These are phyloP conservation scores for Diaporthe helianthi DNA, from an alignment of 2,329 filamentous ascomycete genomes.

Conservation along the genomic window DNA sequence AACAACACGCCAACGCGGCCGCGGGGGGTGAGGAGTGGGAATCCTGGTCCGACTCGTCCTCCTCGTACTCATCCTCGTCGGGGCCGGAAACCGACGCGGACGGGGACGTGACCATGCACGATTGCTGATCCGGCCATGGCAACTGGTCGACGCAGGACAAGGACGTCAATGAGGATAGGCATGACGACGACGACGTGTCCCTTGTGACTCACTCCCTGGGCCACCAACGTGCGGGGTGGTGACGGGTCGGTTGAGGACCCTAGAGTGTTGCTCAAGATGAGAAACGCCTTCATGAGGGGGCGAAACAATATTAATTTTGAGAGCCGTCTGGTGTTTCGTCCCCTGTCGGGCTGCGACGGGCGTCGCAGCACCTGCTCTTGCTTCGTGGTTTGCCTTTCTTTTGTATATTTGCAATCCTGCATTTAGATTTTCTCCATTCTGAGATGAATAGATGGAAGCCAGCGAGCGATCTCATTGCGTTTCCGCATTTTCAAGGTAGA, in stretches of 20 bases:
- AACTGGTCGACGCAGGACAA: too few relatives aligned
- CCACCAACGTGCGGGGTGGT: neutral
- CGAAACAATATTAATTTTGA: neutral
- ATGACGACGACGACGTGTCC: neutral
- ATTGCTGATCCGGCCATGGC: too few relatives aligned
- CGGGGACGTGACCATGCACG: conserved; percentile 15
- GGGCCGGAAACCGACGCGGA: neutral
- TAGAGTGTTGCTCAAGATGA: conserved; percentile 21
- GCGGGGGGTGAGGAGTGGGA: conserved; percentile 10
- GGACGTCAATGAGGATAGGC: neutral
- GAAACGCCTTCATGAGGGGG: conserved; percentile 32
- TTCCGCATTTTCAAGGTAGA: neutral
- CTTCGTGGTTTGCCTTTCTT: neutral
- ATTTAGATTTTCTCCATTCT: neutral
- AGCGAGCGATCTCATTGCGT: neutral
- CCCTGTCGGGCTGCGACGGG: too few relatives aligned
- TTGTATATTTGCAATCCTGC: neutral
- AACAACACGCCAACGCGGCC: neutral
- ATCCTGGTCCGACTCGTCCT: neutral
- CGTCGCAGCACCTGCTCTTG: neutral
- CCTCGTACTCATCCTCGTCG: neutral
- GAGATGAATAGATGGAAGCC: neutral
- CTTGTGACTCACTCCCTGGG: neutral
- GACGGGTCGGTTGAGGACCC: conserved; percentile 12
- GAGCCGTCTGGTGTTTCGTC: too few relatives aligned